Evolutionary conservation across 257 asterid genomes (phyloP), one percentile per base, ranked within the genome.

Genomic region (Misopates orontium): DNA sequence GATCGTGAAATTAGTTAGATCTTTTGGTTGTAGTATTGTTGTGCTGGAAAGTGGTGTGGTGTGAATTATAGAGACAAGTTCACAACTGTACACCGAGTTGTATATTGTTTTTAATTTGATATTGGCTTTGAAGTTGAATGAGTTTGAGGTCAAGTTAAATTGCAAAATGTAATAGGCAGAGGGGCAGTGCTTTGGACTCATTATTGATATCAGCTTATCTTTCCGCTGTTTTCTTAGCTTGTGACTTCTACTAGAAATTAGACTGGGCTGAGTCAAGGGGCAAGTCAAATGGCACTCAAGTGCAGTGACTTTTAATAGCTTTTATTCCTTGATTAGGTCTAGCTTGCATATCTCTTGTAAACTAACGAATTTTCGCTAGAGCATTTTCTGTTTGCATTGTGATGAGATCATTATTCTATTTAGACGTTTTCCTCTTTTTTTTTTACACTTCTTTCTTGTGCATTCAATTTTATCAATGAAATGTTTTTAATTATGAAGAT

Each of bases 301-400:
- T 39, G 50, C 52, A 60, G 0, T 0, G 12, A 7, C 5, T 19
- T 40, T 48, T 3, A 36, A 8, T 36, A 3, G 10, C 11, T 36
- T 36, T 36, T 36, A 5, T 36, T 36, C 42, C 40, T 60, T 40
- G 20, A 60, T 60, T 24, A 18, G 21, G 50, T 14, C 52, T 18
- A 60, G 16, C 32, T 39, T 0, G 20, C 32, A 12, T 41, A 21
- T 60, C 32, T 60, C 36, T 12, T 67, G 22, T 45, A 23, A 24
- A 45, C 42, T 25, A 47, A 22, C 40, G 19, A 53, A 10, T 16
- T 32, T 0, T 11, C 28, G 4, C 12, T 32, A 42, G 64, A n/a
- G 64, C 4, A 7, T 28, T 42, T 54, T 23, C 17, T 21, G 25
- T 25, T 31, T 31, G 73, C 50, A 22, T 60, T 31, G 24, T 64